Evolutionary conservation across 495 filamentous ascomycete species (phyloP).

Genomic region (Margaritispora aquatica): DNA sequence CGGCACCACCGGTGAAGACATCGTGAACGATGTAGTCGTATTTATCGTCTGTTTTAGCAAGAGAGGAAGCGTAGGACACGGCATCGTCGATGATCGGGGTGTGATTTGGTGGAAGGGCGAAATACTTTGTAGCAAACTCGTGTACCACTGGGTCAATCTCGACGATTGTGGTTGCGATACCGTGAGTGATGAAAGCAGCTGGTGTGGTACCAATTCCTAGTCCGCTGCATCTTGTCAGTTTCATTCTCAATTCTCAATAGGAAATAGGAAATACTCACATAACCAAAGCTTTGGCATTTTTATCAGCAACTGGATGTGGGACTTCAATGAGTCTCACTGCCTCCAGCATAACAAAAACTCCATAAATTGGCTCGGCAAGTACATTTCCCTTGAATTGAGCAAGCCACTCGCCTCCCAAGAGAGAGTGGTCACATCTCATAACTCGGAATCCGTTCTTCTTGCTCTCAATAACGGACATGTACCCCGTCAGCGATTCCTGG

Average conservation of each 20-base stretch:
- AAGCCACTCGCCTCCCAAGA: constrained; percentile 90
- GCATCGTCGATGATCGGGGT: constrained; percentile 79
- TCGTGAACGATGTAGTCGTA: constrained; percentile 96
- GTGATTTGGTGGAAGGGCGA: constrained; percentile 71
- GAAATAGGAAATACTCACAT: constrained; percentile 52
- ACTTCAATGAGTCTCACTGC: constrained; percentile 74
- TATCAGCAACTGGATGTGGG: constrained; percentile 46
- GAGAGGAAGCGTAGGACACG: constrained; percentile 59
- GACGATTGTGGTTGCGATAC: constrained; percentile 85
- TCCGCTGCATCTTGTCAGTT: constrained; percentile 48
- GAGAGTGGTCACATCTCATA: constrained; percentile 87
- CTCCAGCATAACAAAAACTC: constrained; percentile 88
- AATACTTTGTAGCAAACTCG: constrained; percentile 74
- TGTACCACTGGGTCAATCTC: constrained; percentile 91
- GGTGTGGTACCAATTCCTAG: constrained; percentile 90
- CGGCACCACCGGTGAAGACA: constrained; percentile 96
- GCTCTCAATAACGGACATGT: constrained; percentile 83
- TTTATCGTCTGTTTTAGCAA: constrained; percentile 34
- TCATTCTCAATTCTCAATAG: constrained; percentile 18
- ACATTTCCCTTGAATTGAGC: background rate
- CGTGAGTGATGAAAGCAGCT: constrained; percentile 76
- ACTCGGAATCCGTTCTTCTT: constrained; percentile 64
- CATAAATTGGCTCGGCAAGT: constrained; percentile 77
- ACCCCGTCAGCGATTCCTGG: constrained; percentile 79
- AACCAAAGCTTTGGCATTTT: constrained; percentile 72